Percentiles rank a stretch among this genome's conserved stretches.
Conservation (phyloP, 75 land plant species). For the Pinus taeda region DNA sequence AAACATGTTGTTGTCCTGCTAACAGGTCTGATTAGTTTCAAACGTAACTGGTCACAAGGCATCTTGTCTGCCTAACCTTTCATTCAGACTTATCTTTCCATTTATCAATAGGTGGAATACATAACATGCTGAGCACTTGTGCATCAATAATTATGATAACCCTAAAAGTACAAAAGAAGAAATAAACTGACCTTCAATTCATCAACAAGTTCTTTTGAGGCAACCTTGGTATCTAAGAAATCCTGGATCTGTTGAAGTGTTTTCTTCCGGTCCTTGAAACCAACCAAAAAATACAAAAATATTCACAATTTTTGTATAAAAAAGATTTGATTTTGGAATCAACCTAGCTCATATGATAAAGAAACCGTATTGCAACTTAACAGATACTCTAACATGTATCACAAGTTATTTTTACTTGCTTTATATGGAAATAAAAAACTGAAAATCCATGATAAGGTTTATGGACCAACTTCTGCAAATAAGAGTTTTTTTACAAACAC, state of each 20-base stretch:
- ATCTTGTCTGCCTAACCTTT: background rate
- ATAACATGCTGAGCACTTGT: background rate
- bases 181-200: constrained; percentile 66
- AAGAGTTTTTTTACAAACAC: constrained; percentile 78
- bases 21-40: background rate
- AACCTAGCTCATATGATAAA: background rate
- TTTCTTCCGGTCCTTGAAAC: constrained; percentile 67
- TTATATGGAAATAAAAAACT: background rate
- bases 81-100: no score
- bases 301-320: background rate
- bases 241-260: constrained; percentile 68
- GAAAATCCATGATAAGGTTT: background rate
- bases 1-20: background rate
- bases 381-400: background rate
- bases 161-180: background rate
- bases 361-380: background rate
- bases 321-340: background rate
- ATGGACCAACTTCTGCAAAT: constrained; percentile 75
- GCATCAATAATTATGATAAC: background rate
- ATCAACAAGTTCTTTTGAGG: constrained; percentile 77
- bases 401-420: background rate
- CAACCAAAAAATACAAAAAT: constrained; percentile 4
- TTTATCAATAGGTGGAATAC: background rate
- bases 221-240: constrained; percentile 79
- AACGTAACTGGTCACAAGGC: background rate